Base-by-base conservation (phyloP, 1,284 basidiomycete genomes). In the Malassezia caprae region DNA sequence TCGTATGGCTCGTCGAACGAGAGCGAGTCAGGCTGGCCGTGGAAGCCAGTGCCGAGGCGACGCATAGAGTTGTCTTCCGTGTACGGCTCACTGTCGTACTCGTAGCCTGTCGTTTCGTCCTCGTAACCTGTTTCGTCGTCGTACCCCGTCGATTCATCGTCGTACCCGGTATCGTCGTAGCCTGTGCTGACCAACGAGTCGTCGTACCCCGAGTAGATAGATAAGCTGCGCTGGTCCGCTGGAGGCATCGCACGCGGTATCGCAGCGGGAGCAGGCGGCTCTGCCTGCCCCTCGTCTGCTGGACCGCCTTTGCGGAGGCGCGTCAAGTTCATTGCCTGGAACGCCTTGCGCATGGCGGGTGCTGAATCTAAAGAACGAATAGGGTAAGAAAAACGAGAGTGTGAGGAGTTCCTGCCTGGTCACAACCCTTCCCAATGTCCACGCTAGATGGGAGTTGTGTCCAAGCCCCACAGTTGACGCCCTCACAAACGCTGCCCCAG, bases 321-420 rank as follows among this genome's bases (percentile, higher is more conserved):
- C 15, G 13, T 8, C 8, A 56, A 13, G 3, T 49, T 49, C 48
- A 51, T 46, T 8, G 53, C 19, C 26, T 55, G 48, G 12, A 55
- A 50, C 12, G 54, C 54, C 44, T 56, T 56, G 31, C 54, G 54
- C 54, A 56, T 51, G 19, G 27, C 11, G 10, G 11, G 21, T 7
- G 17, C 17, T n/a, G 7, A 30, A 27, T 46, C 30, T 7, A 32
- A 27, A 8, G 30, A 27, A 15, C 2, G 24, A 17, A 43, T 26
- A 27, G 13, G 26, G 28, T 43, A 21, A 11, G 37, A 12, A 39
- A 21, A 39, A 21, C 19, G 37, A 39, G 19, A 6, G 37, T 39
- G 37, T 11, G 13, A 13, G 32, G 15, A 34, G 32, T n/a, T 13
- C 32, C 32, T 13, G 15, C 32, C 32, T n/a, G n/a, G 5, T 34